Conservation (phyloP, 129 eudicot species). For the Helianthus annuus region HanXRQr2.0-SUNRISE NC_035434.2:8003293-8003792, state of each 20-base stretch:
- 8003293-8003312: neutral
- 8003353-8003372: constrained; percentile 38
- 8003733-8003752: no score
- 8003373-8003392: constrained; percentile 62
- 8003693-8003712: no score
- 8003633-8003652: no score
- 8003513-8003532: neutral
- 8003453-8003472: constrained; percentile 33
- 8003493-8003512: neutral
- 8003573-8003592: no score
- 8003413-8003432: constrained; percentile 61
- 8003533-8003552: neutral
- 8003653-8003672: no score
- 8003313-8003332: constrained; percentile 33
- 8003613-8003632: no score
- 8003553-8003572: neutral
- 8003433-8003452: constrained; percentile 91
- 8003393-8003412: constrained; percentile 62
- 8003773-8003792: no score
- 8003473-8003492: neutral
- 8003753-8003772: no score
- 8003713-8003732: no score
- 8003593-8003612: no score
- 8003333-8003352: constrained; percentile 26
- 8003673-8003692: no score